Evolutionary conservation across 148 eudicot species (phyloP).

Genomic region (Mesembryanthemum crystallinum): DNA sequence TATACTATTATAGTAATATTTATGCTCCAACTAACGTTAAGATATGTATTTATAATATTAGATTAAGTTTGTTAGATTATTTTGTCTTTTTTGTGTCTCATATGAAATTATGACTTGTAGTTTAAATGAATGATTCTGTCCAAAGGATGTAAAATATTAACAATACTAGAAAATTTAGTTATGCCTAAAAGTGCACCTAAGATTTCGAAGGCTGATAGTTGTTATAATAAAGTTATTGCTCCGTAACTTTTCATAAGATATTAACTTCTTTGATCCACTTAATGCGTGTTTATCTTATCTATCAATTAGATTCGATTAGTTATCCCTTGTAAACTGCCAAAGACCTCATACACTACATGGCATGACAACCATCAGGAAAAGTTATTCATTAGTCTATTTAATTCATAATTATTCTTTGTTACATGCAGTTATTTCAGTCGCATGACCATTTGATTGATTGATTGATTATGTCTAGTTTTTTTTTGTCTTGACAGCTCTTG

Average conservation of each 20-base stretch:
- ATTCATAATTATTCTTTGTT: background rate
- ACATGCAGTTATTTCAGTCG: background rate
- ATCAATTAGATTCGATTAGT: background rate
- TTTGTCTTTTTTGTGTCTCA: background rate
- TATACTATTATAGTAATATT: background rate
- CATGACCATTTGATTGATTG: background rate
- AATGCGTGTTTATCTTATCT: background rate
- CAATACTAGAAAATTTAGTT: too few species aligned
- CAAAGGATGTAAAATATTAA: too few species aligned
- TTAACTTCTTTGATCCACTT: background rate
- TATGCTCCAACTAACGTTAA: too few species aligned
- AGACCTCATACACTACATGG: background rate
- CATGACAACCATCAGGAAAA: background rate
- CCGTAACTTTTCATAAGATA: background rate
- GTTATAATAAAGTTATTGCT: too few species aligned
- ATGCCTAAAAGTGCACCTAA: too few species aligned
- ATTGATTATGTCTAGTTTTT: constrained; percentile 4
- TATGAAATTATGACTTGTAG: background rate
- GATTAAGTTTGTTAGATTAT: background rate
- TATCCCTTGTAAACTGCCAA: background rate
- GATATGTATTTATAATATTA: background rate
- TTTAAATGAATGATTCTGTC: background rate
- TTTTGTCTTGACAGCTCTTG: constrained; percentile 56
- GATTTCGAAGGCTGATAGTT: too few species aligned
- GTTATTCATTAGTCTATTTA: background rate